Conservation (phyloP, 495 filamentous ascomycete species). For the Rhizodiscina lignyota region DNA sequence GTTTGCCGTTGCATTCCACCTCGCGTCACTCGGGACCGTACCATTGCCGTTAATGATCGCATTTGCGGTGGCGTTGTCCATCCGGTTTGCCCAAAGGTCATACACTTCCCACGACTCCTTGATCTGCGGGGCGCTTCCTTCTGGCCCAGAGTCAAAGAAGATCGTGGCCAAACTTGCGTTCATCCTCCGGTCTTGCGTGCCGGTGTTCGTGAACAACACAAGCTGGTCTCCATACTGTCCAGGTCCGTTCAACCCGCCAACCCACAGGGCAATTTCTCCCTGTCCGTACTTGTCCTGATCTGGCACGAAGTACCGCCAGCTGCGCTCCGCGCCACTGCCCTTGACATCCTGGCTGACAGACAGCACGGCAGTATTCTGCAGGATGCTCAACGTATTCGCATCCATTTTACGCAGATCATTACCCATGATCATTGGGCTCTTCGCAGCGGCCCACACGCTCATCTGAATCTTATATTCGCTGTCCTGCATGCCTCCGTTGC, state of each 20-base stretch:
- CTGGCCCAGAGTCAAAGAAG: slow-evolving; percentile 29
- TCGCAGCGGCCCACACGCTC: slow-evolving; percentile 15
- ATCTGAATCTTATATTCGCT: slow-evolving; percentile 19
- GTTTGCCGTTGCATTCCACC: slow-evolving; percentile 27
- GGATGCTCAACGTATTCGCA: slow-evolving; percentile 13
- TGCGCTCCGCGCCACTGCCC: slow-evolving; percentile 5
- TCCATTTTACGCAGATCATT: slow-evolving; percentile 12
- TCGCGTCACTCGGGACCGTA: slow-evolving; percentile 11
- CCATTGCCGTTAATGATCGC: slow-evolving; percentile 24
- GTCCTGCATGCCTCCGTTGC: slow-evolving; percentile 12
- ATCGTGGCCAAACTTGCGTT: slow-evolving; percentile 36
- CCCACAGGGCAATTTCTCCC: slow-evolving; percentile 34
- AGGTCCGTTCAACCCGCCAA: slow-evolving; percentile 23
- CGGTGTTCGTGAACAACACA: slow-evolving; percentile 32
- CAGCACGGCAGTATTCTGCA: slow-evolving; percentile 14
- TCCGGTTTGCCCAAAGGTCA: slow-evolving; percentile 39
- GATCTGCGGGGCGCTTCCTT: slow-evolving; percentile 19
- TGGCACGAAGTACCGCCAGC: slow-evolving; percentile 9
- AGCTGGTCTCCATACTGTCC: slow-evolving; percentile 34
- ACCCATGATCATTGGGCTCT: slow-evolving; percentile 15
- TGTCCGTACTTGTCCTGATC: slow-evolving; percentile 16
- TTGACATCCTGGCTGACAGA: slow-evolving; percentile 11
- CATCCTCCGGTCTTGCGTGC: slow-evolving; percentile 24
- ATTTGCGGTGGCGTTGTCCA: slow-evolving; percentile 27
- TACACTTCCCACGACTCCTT: slow-evolving; percentile 32